Evolutionary conservation across 2,329 filamentous ascomycete genomes (phyloP), one percentile per base, ranked within the genome.

Genomic region (Aureobasidium lini): DNA sequence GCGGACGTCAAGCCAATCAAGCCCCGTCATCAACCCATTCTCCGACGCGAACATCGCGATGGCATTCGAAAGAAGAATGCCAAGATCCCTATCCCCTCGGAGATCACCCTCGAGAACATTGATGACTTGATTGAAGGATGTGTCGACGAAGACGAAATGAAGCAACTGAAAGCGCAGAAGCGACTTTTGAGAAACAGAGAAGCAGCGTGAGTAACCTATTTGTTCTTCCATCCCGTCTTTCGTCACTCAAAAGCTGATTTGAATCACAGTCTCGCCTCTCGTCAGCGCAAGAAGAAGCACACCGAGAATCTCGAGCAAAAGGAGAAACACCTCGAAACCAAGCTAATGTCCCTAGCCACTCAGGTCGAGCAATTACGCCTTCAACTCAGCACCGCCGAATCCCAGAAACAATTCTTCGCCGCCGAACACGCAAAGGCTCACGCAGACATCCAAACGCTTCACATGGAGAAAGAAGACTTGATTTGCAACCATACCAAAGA

Each of bases 41-140:
- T 83, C 83, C 70, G 92, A 89, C 32, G 34, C n/a, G 48, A 50
- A 7, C 31, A 29, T 49, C 31, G 90, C 60, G 91, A 95, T 67
- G 90, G 94, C 62, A 95, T 97, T 74, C 85, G 94, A 69, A 99
- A 99, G 85, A 97, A 97, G 87, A 99, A 97, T 70, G 91, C 92
- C 65, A 88, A 93, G 66, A 96, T 97, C 75, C 93, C 97, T 70
- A 99, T 99, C 66, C 94, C 94, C 9, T 86, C 89, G 46, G 94
- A 96, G 76, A 85, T 92, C 63, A 97, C 92, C 69, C 83, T 99
- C 66, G 86, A 84, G 79, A 97, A 95, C 76, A 97, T 99, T 75
- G 94, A 99, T 73, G 83, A 90, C 62, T 81, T 97, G 70, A 97
- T 99, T 74, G 82, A 87, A 57, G 86, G 90, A 75, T 93, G 90